Evolutionary conservation across 345 rosid genomes (phyloP).

Genomic region (Syzygium aromaticum): DNA sequence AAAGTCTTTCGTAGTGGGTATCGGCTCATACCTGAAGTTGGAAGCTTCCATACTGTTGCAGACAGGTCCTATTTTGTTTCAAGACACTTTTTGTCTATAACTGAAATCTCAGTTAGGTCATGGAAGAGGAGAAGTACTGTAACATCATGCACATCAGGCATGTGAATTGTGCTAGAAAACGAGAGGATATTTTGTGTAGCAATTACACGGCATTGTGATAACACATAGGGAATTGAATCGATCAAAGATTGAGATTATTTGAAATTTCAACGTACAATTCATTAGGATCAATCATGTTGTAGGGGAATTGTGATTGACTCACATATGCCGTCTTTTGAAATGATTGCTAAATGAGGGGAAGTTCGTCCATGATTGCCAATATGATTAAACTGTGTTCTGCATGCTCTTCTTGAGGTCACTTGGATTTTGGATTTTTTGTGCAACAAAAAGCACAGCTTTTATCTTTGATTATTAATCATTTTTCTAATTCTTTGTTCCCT

Average conservation of each 20-base stretch:
- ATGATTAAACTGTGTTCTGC: not conserved
- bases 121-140: not conserved
- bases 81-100: not conserved
- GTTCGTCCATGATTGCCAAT: conserved; percentile 1
- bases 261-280: not conserved
- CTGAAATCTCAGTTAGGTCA: not conserved
- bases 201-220: not conserved
- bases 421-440: not conserved
- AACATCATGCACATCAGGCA: not conserved
- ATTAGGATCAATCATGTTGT: not conserved
- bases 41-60: not conserved
- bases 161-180: not conserved
- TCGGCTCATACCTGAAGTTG: not conserved
- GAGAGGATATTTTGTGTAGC: not conserved
- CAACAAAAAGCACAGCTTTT: not conserved
- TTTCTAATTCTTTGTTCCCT: conserved; percentile 1
- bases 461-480: conserved; percentile 3
- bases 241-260: not conserved
- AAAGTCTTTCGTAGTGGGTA: conserved; percentile 7
- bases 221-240: not conserved
- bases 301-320: not conserved
- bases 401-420: conserved; percentile 2
- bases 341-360: not conserved
- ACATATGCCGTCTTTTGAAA: not conserved
- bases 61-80: not conserved